Evolutionary conservation across 805 yeast genomes (phyloP).

Genomic region (Suhomyces faveliae): DNA sequence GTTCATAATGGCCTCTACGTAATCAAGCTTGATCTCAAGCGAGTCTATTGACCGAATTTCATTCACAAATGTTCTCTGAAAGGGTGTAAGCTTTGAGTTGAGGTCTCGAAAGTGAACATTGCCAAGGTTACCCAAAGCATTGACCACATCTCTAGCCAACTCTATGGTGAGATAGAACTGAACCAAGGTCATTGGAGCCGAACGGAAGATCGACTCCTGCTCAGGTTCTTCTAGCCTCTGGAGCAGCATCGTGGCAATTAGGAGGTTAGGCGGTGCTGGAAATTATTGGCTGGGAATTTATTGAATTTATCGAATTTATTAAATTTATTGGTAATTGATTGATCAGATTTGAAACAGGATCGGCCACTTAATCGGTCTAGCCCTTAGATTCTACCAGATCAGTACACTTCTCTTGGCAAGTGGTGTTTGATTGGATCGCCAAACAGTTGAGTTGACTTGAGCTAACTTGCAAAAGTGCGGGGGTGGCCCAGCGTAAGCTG

Average conservation of each 20-base stretch:
- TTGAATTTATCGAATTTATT: not conserved
- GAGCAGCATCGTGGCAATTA: no score
- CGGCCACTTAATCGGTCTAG: not conserved
- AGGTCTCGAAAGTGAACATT: conserved; percentile 49
- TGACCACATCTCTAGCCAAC: conserved; percentile 42
- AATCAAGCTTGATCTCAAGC: conserved; percentile 29
- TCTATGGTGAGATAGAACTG: conserved; percentile 49
- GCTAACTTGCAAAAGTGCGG: not conserved
- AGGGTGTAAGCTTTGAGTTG: conserved; percentile 43
- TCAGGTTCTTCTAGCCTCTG: not conserved
- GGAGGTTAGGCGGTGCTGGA: not conserved
- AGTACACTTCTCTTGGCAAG: not conserved
- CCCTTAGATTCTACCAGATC: not conserved
- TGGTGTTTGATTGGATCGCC: not conserved
- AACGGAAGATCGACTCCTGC: conserved; percentile 41
- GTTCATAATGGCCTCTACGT: conserved; percentile 26
- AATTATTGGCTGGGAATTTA: no score
- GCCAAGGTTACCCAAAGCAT: conserved; percentile 37
- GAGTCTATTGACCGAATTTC: conserved; percentile 40
- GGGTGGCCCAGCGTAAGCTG: not conserved
- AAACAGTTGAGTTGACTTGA: not conserved
- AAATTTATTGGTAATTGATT: not conserved
- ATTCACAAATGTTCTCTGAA: conserved; percentile 44
- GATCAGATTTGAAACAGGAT: not conserved
- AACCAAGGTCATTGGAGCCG: conserved; percentile 49